Conservation (phyloP, 768 basidiomycete species). For the Tricholoma bakamatsutake region DNA sequence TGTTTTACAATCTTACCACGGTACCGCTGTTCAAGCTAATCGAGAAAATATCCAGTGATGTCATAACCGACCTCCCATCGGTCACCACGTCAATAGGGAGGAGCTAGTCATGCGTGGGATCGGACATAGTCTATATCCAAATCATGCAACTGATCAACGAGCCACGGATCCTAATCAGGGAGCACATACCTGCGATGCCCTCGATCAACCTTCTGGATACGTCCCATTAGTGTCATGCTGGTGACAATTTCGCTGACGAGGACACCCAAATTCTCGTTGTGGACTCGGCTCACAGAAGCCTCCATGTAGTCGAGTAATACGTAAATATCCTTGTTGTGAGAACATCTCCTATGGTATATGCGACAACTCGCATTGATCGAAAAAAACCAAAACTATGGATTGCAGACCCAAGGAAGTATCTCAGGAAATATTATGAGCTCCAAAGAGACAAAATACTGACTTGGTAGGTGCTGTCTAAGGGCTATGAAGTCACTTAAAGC, state of each 20-base stretch:
- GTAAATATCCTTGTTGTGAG: conserved; percentile 65
- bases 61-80: conserved; percentile 77
- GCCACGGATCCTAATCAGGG: background rate
- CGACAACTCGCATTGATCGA: conserved; percentile 66
- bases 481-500: conserved; percentile 40
- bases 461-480: conserved; percentile 31
- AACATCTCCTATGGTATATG: conserved; percentile 55
- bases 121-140: conserved; percentile 60
- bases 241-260: conserved; percentile 67
- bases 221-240: conserved; percentile 59
- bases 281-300: conserved; percentile 32
- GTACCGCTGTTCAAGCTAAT: conserved; percentile 54
- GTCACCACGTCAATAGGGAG: conserved; percentile 67
- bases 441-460: conserved; percentile 18
- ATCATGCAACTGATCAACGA: background rate
- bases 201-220: conserved; percentile 70
- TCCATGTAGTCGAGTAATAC: conserved; percentile 63
- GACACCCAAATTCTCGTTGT: conserved; percentile 65
- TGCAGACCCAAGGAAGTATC: conserved; percentile 36
- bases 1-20: conserved; percentile 49
- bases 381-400: conserved; percentile 54
- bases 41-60: conserved; percentile 68
- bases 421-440: background rate
- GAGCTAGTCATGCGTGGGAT: conserved; percentile 46
- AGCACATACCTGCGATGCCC: conserved; percentile 62